Conservation (phyloP, 805 yeast species). For the Grigorovia yakushimaensis region DNA sequence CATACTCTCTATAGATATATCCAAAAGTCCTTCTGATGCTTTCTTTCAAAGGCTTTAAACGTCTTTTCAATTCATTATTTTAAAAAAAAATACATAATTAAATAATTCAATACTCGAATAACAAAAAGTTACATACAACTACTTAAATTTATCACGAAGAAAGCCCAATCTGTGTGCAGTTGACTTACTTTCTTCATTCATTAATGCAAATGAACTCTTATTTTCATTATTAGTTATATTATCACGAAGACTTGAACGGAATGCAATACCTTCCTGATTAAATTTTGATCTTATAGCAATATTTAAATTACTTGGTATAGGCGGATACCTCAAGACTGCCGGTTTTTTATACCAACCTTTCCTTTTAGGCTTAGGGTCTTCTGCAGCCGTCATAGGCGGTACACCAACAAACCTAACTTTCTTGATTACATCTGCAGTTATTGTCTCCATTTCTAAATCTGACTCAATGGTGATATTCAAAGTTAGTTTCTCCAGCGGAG, state of each 20-base stretch:
- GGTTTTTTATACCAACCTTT: slow-evolving; percentile 32
- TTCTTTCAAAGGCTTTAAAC: too few species aligned
- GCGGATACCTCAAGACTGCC: slow-evolving; percentile 26
- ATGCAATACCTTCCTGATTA: slow-evolving; percentile 29
- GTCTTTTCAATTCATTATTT: too few species aligned
- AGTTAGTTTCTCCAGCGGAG: neutral
- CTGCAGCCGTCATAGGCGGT: slow-evolving; percentile 26
- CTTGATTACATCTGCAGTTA: slow-evolving; percentile 7
- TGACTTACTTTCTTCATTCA: slow-evolving; percentile 2
- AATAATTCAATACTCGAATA: too few species aligned
- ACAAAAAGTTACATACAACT: too few species aligned
- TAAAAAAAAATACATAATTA: slow-evolving; percentile 18
- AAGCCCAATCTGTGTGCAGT: neutral
- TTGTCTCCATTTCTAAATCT: neutral
- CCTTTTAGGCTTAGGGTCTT: slow-evolving; percentile 25
- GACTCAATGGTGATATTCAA: neutral
- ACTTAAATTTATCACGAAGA: neutral
- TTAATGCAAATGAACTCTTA: neutral
- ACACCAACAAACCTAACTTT: slow-evolving; percentile 30
- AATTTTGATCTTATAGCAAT: slow-evolving; percentile 9
- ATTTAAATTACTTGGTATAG: slow-evolving; percentile 19
- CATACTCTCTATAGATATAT: too few species aligned
- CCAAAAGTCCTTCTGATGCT: too few species aligned
- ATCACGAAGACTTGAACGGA: slow-evolving; percentile 24
- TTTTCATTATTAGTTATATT: neutral